A percentile compares a stretch with the other conserved stretches of the same genome.
These are phyloP conservation scores for Barbarea vulgaris DNA, from an alignment of 345 rosid species.

Conservation along the genomic window DNA sequence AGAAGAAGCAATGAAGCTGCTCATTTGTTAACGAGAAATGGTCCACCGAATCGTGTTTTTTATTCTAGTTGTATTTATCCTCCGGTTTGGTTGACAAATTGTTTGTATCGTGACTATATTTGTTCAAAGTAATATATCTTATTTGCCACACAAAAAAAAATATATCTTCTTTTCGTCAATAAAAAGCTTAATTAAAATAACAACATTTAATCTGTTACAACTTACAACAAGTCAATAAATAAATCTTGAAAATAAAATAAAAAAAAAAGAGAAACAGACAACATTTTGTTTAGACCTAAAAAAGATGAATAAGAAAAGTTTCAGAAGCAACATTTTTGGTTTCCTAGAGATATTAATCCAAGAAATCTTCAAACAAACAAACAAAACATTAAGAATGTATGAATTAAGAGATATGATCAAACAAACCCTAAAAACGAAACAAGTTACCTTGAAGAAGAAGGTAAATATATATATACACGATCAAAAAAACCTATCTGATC, in stretches of 20 bases:
- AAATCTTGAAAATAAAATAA: too few relatives aligned
- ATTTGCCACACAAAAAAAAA: too few relatives aligned
- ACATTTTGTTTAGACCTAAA: not conserved
- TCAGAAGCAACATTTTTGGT: not conserved
- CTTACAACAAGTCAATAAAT: not conserved
- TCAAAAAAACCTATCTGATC: slow-evolving; percentile 65
- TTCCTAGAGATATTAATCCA: not conserved
- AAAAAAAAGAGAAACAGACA: not conserved
- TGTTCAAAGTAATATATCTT: too few relatives aligned
- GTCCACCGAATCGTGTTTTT: too few relatives aligned
- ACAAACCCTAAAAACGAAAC: slow-evolving; percentile 3
- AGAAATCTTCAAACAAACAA: not conserved
- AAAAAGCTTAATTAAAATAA: not conserved
- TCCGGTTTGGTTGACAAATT: too few relatives aligned
- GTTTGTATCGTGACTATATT: too few relatives aligned
- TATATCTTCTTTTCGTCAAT: not conserved
- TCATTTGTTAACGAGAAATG: too few relatives aligned
- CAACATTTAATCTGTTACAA: not conserved
- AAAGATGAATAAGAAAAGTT: slow-evolving; percentile 2
- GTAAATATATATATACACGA: not conserved
- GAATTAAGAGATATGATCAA: slow-evolving; percentile 14
- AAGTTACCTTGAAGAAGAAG: slow-evolving; percentile 12
- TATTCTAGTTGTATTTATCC: too few relatives aligned
- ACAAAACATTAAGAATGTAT: slow-evolving; percentile 5
- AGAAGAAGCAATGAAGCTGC: too few relatives aligned